Conservation (phyloP, 306 rosid species). For the Trifolium subterraneum region DNA sequence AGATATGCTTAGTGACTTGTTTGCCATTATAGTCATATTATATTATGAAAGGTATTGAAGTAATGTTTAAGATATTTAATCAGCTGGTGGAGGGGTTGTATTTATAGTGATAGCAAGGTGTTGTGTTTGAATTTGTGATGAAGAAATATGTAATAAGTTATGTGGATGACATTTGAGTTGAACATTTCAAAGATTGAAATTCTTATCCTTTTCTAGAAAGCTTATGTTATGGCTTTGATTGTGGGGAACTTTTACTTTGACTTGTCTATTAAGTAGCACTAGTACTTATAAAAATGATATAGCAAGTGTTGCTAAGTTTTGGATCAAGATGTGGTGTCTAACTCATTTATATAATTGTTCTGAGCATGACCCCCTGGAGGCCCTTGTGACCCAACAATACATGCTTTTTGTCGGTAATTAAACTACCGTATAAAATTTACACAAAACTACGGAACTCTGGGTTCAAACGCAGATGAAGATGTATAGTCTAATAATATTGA, state of each 20-base stretch:
- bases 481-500: too few species aligned
- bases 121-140: background rate
- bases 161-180: slow-evolving; percentile 4
- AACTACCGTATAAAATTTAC: too few species aligned
- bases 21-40: background rate
- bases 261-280: background rate
- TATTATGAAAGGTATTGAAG: background rate
- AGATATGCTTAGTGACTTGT: slow-evolving; percentile 1
- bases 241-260: slow-evolving; percentile 17
- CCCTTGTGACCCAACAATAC: too few species aligned
- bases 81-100: slow-evolving; percentile 3
- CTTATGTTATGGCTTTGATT: background rate
- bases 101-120: slow-evolving; percentile 27
- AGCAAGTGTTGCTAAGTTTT: too few species aligned
- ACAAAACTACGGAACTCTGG: too few species aligned
- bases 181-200: slow-evolving; percentile 12
- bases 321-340: too few species aligned
- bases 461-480: too few species aligned
- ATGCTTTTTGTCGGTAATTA: too few species aligned
- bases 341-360: too few species aligned
- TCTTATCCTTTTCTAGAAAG: background rate
- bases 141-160: background rate
- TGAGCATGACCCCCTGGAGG: too few species aligned
- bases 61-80: background rate
- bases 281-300: too few species aligned